Base-by-base conservation (phyloP, 495 filamentous ascomycete species). In the Penicillium malachiteum region DNA sequence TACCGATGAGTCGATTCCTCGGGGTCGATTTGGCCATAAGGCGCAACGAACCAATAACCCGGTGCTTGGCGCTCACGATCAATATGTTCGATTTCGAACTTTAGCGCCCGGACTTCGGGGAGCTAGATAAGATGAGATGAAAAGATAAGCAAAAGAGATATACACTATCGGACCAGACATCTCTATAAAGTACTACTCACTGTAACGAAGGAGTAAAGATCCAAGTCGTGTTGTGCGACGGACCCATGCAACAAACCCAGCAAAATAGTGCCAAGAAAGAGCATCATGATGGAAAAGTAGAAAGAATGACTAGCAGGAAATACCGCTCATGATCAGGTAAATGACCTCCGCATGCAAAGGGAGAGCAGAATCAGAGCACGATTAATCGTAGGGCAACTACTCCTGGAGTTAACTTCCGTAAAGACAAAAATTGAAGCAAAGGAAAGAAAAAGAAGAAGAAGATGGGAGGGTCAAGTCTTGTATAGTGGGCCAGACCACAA, bases 1-100 rank as follows among this genome's bases (percentile, higher is more conserved):
- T 64, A 71, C 39, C 52, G 35, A 7, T 51, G 54, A 0, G 56
- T 54, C 6, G 62, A 54, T 12, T 21, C n/a, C n/a, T 71, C 66
- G 11, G 58, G 50, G 9, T 56, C 52, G 9, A 63, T 53, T 31
- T 61, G 52, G 8, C 58, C 52, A 45, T 70, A 73, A 0, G 68
- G 68, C 3, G 66, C 60, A n/a, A 70, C 56, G 42, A 71, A 73
- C 69, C 67, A 73, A 43, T 71, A 72, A 2, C 71, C 71, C 0
- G 70, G 70, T 5, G 35, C 53, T 3, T 62, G 32, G 40, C 44
- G 59, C 7, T 58, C 58, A 18, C 62, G 61, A 38, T 73, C 62
- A 33, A 66, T 21, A 50, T 69, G 46, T 7, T 54, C 44, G 41
- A 73, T 49, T 11, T 73, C 47, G 48, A 60, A 73, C 47, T 66